These are phyloP conservation scores for Irpex sp. DNA, from an alignment of 1,284 basidiomycete species.

Conservation along the genomic window DNA sequence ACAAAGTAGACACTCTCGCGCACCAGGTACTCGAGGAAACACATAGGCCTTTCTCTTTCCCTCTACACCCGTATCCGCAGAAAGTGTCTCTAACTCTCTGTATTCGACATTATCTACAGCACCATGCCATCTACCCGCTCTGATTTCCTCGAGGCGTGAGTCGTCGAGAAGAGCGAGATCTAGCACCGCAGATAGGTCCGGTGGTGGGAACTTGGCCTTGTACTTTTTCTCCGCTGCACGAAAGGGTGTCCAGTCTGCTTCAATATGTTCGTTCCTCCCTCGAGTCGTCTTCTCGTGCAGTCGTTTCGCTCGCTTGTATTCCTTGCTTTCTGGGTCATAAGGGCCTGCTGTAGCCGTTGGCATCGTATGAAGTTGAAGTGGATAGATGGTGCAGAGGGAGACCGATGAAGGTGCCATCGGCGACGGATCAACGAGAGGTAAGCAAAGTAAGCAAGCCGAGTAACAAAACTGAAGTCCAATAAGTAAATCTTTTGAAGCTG, in stretches of 20 bases:
- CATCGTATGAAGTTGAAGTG: neutral
- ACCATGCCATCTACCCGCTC: slow-evolving; percentile 43
- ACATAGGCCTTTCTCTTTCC: slow-evolving; percentile 37
- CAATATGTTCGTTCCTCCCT: slow-evolving; percentile 40
- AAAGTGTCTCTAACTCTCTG: slow-evolving; percentile 25
- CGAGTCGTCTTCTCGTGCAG: slow-evolving; percentile 58
- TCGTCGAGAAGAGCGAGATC: slow-evolving; percentile 55
- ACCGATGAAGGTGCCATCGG: neutral
- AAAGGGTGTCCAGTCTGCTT: slow-evolving; percentile 65
- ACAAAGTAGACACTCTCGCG: slow-evolving; percentile 19
- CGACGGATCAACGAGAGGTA: neutral
- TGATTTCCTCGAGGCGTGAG: slow-evolving; percentile 21
- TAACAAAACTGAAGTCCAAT: neutral
- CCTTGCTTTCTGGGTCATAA: slow-evolving; percentile 41
- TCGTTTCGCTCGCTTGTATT: slow-evolving; percentile 64
- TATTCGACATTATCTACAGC: slow-evolving; percentile 33
- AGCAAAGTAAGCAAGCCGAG: neutral
- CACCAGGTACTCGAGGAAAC: slow-evolving; percentile 56
- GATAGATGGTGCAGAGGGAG: neutral
- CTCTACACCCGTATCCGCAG: neutral
- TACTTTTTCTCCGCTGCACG: slow-evolving; percentile 72
- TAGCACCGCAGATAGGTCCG: slow-evolving; percentile 62
- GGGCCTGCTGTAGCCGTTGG: slow-evolving; percentile 8
- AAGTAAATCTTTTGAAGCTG: neutral
- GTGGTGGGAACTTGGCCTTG: slow-evolving; percentile 73